Conservation (phyloP, 2,329 filamentous ascomycete genomes). For the Penicillium janthinellum region DNA sequence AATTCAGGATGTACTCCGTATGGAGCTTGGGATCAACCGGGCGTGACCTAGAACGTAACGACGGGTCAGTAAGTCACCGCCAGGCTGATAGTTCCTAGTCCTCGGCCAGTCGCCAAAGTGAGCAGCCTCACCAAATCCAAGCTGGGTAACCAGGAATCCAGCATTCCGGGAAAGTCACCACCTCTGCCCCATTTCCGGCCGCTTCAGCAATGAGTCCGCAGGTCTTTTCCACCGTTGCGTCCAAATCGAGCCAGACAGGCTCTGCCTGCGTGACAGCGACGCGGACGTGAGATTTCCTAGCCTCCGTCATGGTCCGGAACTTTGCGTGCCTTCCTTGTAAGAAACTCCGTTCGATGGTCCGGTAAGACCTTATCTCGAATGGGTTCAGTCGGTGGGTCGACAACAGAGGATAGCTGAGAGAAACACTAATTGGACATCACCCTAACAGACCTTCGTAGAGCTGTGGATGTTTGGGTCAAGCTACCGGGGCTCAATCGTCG, state of each 20-base stretch:
- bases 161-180: constrained; percentile 59
- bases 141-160: constrained; percentile 60
- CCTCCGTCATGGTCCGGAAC: neutral
- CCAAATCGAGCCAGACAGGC: constrained; percentile 62
- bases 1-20: constrained; percentile 15
- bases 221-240: constrained; percentile 58
- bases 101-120: neutral
- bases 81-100: neutral
- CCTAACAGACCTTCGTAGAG: no score
- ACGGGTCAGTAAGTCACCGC: neutral
- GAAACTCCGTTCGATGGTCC: no score
- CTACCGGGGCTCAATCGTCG: no score
- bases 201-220: constrained; percentile 60
- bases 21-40: constrained; percentile 8
- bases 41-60: neutral
- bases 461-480: no score
- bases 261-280: constrained; percentile 52
- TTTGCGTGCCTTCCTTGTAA: neutral
- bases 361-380: no score
- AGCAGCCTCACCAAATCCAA: constrained; percentile 44
- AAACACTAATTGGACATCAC: no score
- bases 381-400: no score
- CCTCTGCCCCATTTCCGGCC: constrained; percentile 54
- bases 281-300: constrained; percentile 3
- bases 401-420: no score